phyloP scores from a whole-genome alignment of 2,329 filamentous ascomycete genomes.

The Colletotrichum sp. region DNA sequence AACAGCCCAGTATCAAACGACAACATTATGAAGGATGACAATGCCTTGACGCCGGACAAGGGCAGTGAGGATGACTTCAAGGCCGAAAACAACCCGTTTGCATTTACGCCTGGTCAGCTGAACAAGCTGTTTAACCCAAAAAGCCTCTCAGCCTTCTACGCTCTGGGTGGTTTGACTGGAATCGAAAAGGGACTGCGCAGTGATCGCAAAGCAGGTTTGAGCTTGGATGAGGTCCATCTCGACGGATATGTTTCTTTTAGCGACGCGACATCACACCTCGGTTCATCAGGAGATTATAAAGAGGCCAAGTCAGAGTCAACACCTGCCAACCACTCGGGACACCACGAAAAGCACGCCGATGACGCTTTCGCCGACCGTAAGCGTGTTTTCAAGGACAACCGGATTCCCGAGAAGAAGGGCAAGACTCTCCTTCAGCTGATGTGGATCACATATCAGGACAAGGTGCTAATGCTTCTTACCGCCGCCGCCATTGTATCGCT shows the following conservation, averaged over 20 bases:
- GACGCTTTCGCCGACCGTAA: conserved; percentile 66
- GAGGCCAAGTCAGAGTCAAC: neutral
- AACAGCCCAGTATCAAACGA: conserved; percentile 47
- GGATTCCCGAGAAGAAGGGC: conserved; percentile 75
- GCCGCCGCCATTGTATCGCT: conserved; percentile 75
- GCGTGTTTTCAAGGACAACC: conserved; percentile 75
- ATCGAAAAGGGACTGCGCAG: conserved; percentile 80
- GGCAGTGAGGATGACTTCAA: conserved; percentile 79
- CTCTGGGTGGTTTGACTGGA: conserved; percentile 77
- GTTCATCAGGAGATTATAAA: conserved; percentile 17
- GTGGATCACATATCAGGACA: conserved; percentile 87
- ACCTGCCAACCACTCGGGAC: neutral
- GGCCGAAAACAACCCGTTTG: conserved; percentile 82
- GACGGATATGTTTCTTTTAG: conserved; percentile 74
- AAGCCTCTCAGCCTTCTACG: conserved; percentile 80
- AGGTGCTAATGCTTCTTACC: conserved; percentile 76
- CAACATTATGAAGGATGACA: conserved; percentile 66
- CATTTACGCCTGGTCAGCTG: conserved; percentile 82
- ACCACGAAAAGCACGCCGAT: conserved; percentile 12
- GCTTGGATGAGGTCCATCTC: conserved; percentile 73
- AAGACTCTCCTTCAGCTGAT: conserved; percentile 76
- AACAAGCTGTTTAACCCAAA: conserved; percentile 91
- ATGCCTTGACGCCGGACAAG: conserved; percentile 76
- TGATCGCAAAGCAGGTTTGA: conserved; percentile 75
- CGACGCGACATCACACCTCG: conserved; percentile 57